Evolutionary conservation across 2,329 filamentous ascomycete genomes (phyloP).

Genomic region (Penicillium thymicola): DNA sequence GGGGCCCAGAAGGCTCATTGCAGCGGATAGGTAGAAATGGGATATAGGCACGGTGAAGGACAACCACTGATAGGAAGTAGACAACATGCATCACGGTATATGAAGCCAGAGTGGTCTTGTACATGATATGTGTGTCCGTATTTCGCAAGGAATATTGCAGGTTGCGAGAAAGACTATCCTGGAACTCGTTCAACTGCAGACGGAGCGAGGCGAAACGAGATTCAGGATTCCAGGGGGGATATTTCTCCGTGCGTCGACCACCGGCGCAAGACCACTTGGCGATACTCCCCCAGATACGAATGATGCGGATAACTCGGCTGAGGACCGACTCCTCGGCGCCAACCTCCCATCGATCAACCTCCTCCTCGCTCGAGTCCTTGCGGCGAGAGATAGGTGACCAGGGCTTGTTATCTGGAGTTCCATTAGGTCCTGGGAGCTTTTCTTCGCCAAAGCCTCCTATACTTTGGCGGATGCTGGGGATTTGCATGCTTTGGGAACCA

Average conservation of each 20-base stretch:
- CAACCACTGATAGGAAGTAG: conserved; percentile 53
- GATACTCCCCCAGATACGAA: conserved; percentile 56
- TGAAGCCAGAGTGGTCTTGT: conserved; percentile 49
- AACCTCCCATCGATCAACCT: conserved; percentile 52
- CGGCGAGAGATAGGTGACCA: conserved; percentile 41
- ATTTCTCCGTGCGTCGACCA: conserved; percentile 50
- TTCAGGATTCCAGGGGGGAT: conserved; percentile 53
- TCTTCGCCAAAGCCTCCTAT: conserved; percentile 37
- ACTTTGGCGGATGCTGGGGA: conserved; percentile 43
- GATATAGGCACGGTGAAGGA: conserved; percentile 55
- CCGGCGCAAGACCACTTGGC: conserved; percentile 55
- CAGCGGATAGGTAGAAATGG: conserved; percentile 53
- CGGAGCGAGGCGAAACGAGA: conserved; percentile 50
- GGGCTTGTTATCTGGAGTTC: conserved; percentile 32
- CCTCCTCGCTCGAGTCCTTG: conserved; percentile 41
- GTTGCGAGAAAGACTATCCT: conserved; percentile 51
- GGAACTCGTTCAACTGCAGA: conserved; percentile 48
- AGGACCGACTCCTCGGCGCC: conserved; percentile 53
- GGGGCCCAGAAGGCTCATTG: conserved; percentile 50
- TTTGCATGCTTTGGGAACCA: conserved; percentile 41
- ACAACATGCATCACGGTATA: conserved; percentile 56
- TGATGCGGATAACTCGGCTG: conserved; percentile 53
- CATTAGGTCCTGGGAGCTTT: conserved; percentile 34
- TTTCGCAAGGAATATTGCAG: conserved; percentile 51
- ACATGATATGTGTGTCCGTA: conserved; percentile 54